Evolutionary conservation across 202 grass and related monocot species (phyloP), one percentile per base, ranked within the genome.

Genomic region (Panicum hallii): DNA sequence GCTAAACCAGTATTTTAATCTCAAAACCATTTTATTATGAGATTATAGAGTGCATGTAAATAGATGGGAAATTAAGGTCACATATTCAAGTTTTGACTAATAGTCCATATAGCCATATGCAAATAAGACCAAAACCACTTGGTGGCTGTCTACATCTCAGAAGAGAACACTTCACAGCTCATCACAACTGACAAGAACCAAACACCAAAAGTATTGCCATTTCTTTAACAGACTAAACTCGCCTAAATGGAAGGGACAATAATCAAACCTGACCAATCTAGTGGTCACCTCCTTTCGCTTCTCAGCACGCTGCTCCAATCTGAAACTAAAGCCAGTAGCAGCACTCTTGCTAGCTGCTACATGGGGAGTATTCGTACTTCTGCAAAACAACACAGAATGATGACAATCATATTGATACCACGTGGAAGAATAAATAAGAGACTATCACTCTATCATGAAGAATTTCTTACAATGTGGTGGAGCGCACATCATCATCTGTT

Each of bases 401-500:
- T 3, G 3, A 36, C 13, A 9, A 64, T 67, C 36, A 26, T 79
- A 42, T 70, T 49, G 28, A 79, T 20, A 49, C 42, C 74, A 70
- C 26, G 26, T 26, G 26, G 26, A 26, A 26, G 26, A 26, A 26
- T 2, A 87, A 23, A 54, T 41, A 74, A 11, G 7, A 11, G 65
- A 45, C 23, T 66, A 61, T 30, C 40, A 14, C 34, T 61, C 36
- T 54, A 68, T 28, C 34, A 58, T 11, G 49, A 66, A 63, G 30
- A 86, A 20, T 53, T 57, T 60, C 72, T 80, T 95, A 98, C 91
- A 91, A 98, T 81, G 96, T 87, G 65, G 68, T 88, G 68, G 95
- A 95, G 63, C 80, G 89, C 11, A 79, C 74, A 82, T 99, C 93
- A 38, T 99, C 91, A 42, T 99, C 89, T 23, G 64, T 19, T 79